These are phyloP conservation scores for Pichia membranifaciens DNA, from an alignment of 805 yeast species.

Conservation along the genomic window DNA sequence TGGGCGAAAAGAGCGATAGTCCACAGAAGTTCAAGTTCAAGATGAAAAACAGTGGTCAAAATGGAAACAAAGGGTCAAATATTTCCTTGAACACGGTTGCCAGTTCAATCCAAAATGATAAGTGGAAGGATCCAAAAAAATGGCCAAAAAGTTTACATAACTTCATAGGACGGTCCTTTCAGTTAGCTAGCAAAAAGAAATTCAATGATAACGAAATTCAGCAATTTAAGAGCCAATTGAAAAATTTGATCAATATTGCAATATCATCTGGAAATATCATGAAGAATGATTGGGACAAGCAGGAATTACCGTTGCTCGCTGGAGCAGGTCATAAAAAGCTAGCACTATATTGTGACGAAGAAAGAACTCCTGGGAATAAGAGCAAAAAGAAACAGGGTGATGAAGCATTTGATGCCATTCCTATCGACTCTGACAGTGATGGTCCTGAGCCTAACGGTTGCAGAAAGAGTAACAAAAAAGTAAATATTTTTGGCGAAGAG, in stretches of 20 bases:
- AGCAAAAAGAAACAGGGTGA: neutral
- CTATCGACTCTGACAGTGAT: neutral
- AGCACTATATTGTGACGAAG: constrained; percentile 19
- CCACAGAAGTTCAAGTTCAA: neutral
- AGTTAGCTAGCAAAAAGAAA: constrained; percentile 32
- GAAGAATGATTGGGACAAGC: constrained; percentile 49
- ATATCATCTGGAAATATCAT: constrained; percentile 38
- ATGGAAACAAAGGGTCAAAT: constrained; percentile 11
- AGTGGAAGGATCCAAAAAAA: constrained; percentile 26
- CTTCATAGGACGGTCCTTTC: constrained; percentile 46
- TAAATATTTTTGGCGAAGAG: constrained; percentile 18
- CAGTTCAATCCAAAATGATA: constrained; percentile 1
- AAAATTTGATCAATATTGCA: constrained; percentile 43
- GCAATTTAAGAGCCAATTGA: constrained; percentile 45
- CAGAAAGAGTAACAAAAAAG: neutral
- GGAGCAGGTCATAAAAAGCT: constrained; percentile 11
- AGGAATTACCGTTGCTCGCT: constrained; percentile 41
- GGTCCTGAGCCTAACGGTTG: neutral
- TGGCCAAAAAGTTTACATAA: constrained; percentile 55
- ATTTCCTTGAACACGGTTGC: constrained; percentile 21
- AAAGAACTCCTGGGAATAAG: neutral
- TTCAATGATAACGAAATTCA: constrained; percentile 23
- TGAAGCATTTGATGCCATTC: too few relatives aligned
- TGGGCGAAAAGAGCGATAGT: too few relatives aligned
- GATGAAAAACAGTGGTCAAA: neutral